A percentile compares a stretch with the other conserved stretches of the same genome.
Conservation (phyloP, 2,329 filamentous ascomycete genomes). For the Dendrostoma leiphaemia region DNA sequence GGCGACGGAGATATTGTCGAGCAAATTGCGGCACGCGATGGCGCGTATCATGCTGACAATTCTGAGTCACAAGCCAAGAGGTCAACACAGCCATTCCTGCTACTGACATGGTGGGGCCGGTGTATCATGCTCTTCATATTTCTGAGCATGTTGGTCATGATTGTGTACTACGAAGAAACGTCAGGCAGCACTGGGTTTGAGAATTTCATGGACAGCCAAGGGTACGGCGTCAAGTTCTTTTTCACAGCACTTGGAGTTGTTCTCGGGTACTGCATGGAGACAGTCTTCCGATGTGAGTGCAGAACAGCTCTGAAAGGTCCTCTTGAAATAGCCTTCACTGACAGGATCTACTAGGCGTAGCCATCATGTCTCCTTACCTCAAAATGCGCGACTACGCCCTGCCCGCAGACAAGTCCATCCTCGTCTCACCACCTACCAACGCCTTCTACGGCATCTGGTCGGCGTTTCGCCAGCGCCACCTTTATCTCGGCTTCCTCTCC, state of each 20-base stretch:
- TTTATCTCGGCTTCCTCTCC: constrained; percentile 31
- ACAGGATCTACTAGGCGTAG: constrained; percentile 27
- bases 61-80: background rate
- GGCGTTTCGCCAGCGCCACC: constrained; percentile 31
- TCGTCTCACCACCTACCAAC: constrained; percentile 30
- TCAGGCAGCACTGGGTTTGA: constrained; percentile 35
- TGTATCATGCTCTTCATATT: constrained; percentile 27
- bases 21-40: background rate
- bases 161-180: constrained; percentile 35
- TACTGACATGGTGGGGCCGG: constrained; percentile 22
- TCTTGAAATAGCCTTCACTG: too few species aligned
- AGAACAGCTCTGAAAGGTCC: too few species aligned
- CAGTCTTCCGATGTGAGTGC: constrained; percentile 8
- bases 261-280: constrained; percentile 22
- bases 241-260: constrained; percentile 38
- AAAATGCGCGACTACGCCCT: constrained; percentile 28
- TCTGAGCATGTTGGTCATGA: constrained; percentile 30
- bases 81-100: constrained; percentile 25
- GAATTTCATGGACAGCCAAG: constrained; percentile 38
- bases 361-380: constrained; percentile 36
- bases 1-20: background rate
- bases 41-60: background rate
- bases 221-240: constrained; percentile 37
- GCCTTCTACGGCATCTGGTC: constrained; percentile 33
- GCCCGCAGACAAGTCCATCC: constrained; percentile 30